A percentile compares a stretch with the other conserved stretches of the same genome.
Conservation (phyloP, 129 eudicot species). For the Saussurea involucrata region DNA sequence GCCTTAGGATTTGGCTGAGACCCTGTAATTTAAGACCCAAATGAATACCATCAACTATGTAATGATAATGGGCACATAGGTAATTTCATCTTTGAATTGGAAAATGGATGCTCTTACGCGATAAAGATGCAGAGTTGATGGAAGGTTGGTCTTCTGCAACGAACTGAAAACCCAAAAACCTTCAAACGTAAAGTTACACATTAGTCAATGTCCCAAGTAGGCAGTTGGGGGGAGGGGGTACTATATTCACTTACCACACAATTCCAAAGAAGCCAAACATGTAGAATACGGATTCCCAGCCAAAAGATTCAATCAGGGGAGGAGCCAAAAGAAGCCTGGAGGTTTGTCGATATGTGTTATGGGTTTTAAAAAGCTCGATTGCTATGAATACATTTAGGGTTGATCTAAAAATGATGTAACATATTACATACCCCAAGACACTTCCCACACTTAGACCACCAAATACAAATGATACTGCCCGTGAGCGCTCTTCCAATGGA, state of each 20-base stretch:
- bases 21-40: slow-evolving; percentile 37
- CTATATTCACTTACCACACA: slow-evolving; percentile 66
- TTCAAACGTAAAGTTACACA: slow-evolving; percentile 32
- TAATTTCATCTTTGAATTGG: background rate
- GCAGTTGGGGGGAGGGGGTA: no score
- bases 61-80: background rate
- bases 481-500: slow-evolving; percentile 91
- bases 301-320: slow-evolving; percentile 77
- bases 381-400: background rate
- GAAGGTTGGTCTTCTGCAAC: slow-evolving; percentile 65
- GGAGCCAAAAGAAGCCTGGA: slow-evolving; percentile 98
- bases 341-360: slow-evolving; percentile 6
- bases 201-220: slow-evolving; percentile 12
- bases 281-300: slow-evolving; percentile 98
- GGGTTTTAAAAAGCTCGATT: background rate
- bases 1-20: slow-evolving; percentile 32
- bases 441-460: slow-evolving; percentile 98
- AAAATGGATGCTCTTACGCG: slow-evolving; percentile 44
- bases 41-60: background rate
- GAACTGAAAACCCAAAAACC: slow-evolving; percentile 91
- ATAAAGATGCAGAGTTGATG: slow-evolving; percentile 28
- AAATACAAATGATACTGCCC: slow-evolving; percentile 96
- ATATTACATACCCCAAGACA: slow-evolving; percentile 80
- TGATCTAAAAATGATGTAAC: slow-evolving; percentile 17
- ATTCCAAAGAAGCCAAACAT: slow-evolving; percentile 83